Conservation (phyloP, 192 early-diverging fungal genomes). For the Coemansia erecta region DNA sequence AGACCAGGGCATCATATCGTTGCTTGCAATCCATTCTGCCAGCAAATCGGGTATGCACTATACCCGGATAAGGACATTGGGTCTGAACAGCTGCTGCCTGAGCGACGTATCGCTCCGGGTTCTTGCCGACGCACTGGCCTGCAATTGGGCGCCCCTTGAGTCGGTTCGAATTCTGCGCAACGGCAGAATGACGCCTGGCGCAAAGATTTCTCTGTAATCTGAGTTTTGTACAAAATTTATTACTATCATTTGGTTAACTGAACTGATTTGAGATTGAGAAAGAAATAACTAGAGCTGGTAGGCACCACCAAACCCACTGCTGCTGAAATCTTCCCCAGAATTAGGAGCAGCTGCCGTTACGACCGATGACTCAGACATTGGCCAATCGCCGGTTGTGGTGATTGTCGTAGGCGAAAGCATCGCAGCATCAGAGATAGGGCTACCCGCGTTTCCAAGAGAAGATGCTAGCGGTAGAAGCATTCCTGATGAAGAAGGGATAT, state of each 20-base stretch:
- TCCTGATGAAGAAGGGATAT: background rate
- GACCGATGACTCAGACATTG: no score
- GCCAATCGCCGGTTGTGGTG: background rate
- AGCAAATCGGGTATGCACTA: conserved; percentile 1
- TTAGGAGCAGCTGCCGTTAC: no score
- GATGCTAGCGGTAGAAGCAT: background rate
- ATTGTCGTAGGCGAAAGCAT: background rate
- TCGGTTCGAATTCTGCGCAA: conserved; percentile 46
- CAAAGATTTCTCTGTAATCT: conserved; percentile 19
- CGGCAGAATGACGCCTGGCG: conserved; percentile 39
- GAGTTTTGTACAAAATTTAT: background rate
- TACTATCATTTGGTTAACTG: background rate
- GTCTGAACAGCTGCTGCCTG: conserved; percentile 48
- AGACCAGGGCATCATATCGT: conserved; percentile 40
- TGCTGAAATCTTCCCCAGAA: background rate
- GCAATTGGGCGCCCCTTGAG: conserved; percentile 41
- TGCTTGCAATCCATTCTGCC: conserved; percentile 14
- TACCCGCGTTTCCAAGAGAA: background rate
- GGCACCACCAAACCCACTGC: background rate
- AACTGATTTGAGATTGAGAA: background rate
- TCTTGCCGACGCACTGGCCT: conserved; percentile 26
- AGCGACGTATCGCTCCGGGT: conserved; percentile 42
- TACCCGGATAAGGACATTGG: conserved; percentile 28
- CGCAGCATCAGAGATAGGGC: background rate
- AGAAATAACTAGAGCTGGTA: no score